Base-by-base conservation (phyloP, 768 basidiomycete species). In the Calocybe cyanea region DNA sequence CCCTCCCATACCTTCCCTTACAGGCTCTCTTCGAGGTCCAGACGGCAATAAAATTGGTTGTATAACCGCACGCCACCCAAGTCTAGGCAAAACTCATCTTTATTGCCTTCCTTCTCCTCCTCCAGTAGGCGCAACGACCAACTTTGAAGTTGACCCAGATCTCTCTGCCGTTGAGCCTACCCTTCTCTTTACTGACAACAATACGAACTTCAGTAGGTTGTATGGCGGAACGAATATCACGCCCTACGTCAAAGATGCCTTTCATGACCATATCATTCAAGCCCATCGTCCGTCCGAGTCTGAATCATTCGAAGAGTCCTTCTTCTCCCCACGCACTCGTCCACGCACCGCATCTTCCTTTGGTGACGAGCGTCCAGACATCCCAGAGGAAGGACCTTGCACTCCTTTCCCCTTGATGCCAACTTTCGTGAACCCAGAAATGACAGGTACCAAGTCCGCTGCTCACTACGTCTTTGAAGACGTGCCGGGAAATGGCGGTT, bases 181-280 rank as follows among this genome's bases (percentile, higher is more conserved):
- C 7, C 71, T 99, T 28, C 64, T 98, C 14, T 99, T 99, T 64
- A 94, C 93, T 11, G 95, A 97, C 57, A 99, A 98, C 64, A 90
- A 98, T 61, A 96, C 95, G 50, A 99, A 99, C 73, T 95, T 86
- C 63, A 76, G 76, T 59, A 80, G 96, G 43, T 74, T 99, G 19
- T 99, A 97, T 62, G 87, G 85, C 17, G 93, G 89, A 6, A 71
- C 83, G 54, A 99, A 99, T 69, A 72, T 77, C 41, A 82, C 83
- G 0, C 76, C 78, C 2, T 93, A 84, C 58, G 88, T 89, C 58
- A 99, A 99, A 68, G 96, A 99, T 60, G 94, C 88, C 9, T 99
- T 99, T 74, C 95, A 99, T 57, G 94, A 99, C 64, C 91, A 98
- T 63, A 91, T 99, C 63, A 85, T 99, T 53, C 82, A 83, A 1